Evolutionary conservation across 352 stramenopile species (phyloP), one percentile per base, ranked within the genome.

Genomic region (Globisporangium splendens): DNA sequence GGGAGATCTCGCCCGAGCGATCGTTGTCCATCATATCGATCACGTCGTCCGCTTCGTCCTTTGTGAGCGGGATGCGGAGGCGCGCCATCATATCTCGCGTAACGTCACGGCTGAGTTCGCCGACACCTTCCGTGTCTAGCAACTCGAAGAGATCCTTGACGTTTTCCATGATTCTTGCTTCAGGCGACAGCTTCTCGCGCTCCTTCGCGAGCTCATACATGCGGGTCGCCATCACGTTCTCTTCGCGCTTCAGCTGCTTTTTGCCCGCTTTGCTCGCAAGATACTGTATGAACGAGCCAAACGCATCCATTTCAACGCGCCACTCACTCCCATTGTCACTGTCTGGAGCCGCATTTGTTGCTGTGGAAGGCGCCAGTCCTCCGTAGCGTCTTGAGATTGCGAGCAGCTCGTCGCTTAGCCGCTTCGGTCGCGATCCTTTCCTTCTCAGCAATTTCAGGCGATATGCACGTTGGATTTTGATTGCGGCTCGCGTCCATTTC

Each of bases 21-120:
- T 93, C 83, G 46, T 66, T 81, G 65, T 93, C 83, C 76, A 93
- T 93, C 83, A 93, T 93, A 13, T 72, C 72, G 17, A 91, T 72
- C 10, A 91, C 83, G 55, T 91, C 83, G 10, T 77, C 67, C 0
- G 70, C 55, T 39, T 93, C 83, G 1, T 77, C 73, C 14, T 54
- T 48, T 11, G 68, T 69, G 33, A 93, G 54, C 6, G 83, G 81
- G 17, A 93, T 69, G 42, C 80, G 79, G 47, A 93, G 51, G 0
- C 75, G 68, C 50, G 50, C 69, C 46, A 88, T 88, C 31, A 91
- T 58, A 44, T 73, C 77, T 13, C 62, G 63, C 1, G 69, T 83
- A 12, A 61, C 57, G 7, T 86, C 77, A 13, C 77, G 61, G 8
- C 68, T 78, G 2, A 89, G 56, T 61, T 88, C 81, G 2, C 77